These are phyloP conservation scores for Apiospora rasikravindrae DNA, from an alignment of 2,329 filamentous ascomycete species.

Conservation along the genomic window DNA sequence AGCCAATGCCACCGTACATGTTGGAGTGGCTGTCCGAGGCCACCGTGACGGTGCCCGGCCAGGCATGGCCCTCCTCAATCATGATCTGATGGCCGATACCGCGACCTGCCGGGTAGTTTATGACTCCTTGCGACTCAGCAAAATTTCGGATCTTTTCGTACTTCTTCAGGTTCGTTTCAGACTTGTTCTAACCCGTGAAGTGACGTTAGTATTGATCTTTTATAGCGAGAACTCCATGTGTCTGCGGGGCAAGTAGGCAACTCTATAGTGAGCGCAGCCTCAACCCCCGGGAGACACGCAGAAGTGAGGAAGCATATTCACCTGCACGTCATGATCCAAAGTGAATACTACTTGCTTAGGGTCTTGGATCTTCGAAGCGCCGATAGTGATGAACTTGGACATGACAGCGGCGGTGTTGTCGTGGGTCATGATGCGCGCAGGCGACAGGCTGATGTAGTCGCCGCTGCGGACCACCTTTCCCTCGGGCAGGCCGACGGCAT, in stretches of 20 bases:
- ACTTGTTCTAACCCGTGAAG: slow-evolving; percentile 61
- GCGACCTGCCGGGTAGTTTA: slow-evolving; percentile 76
- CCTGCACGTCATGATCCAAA: slow-evolving; percentile 78
- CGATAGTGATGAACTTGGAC: slow-evolving; percentile 80
- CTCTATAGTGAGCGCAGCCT: no score
- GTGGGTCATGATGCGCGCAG: slow-evolving; percentile 82
- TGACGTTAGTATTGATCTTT: not conserved
- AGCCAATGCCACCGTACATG: slow-evolving; percentile 82
- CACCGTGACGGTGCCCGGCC: slow-evolving; percentile 84
- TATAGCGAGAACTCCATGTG: not conserved
- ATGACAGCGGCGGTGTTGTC: slow-evolving; percentile 82
- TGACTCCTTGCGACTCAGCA: slow-evolving; percentile 75
- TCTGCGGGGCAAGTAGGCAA: not conserved
- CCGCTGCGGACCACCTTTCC: slow-evolving; percentile 19
- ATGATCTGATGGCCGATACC: slow-evolving; percentile 94
- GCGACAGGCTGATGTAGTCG: slow-evolving; percentile 70
- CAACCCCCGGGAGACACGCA: no score
- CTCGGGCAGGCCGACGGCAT: slow-evolving; percentile 20
- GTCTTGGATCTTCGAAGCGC: slow-evolving; percentile 75
- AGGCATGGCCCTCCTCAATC: slow-evolving; percentile 82
- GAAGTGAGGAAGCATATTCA: not conserved
- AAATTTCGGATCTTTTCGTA: slow-evolving; percentile 84
- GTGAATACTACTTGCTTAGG: slow-evolving; percentile 80
- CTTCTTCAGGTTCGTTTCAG: slow-evolving; percentile 79
- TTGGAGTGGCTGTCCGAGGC: slow-evolving; percentile 81